Base-by-base conservation (phyloP, 495 filamentous ascomycete species). In the Elaphomyces granulatus region DNA sequence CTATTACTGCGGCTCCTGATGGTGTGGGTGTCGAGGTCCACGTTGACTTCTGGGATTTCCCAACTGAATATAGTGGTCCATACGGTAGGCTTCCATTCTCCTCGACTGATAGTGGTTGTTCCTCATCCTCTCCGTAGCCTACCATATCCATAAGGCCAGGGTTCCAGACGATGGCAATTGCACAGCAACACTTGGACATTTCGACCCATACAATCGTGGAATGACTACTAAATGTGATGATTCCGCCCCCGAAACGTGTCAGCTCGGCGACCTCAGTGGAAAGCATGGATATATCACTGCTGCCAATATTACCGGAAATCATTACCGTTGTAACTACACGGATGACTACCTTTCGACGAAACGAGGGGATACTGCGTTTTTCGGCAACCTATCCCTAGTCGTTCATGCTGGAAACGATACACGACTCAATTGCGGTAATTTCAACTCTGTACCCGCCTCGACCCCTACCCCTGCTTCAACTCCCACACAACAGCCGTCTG, bases 261-360 rank as follows among this genome's bases (percentile, higher is more conserved):
- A 92, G 56, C 75, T 83, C 18, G 87, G 87, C 44, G 87, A 94
- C 59, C 60, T 93, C 37, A 69, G 73, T 46, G 87, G 87, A 50
- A 94, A 93, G 67, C 71, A 86, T 50, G 82, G 80, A 38, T 67
- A 65, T 32, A 76, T 87, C 52, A 67, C 57, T 26, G 58, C 45
- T 17, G 64, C 64, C 3, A 17, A 31, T 18, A 42, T 44, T 19
- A 55, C 52, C 40, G 23, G 23, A 12, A 20, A 18, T 20, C 40
- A 49, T 0, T 77, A 60, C 57, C 47, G 46, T 9, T 49, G 48
- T 33, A 61, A 55, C 15, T 92, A 81, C 57, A 51, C 57, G 34
- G 87, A 94, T 55, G 50, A 60, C 20, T 94, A 77, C 63, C 55
- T 78, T 12, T 80, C 81, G 3, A 75, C 75, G 19, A 42, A 58